Base-by-base conservation (phyloP, 2,329 filamentous ascomycete species). In the Neofusicoccum sp. region DNA sequence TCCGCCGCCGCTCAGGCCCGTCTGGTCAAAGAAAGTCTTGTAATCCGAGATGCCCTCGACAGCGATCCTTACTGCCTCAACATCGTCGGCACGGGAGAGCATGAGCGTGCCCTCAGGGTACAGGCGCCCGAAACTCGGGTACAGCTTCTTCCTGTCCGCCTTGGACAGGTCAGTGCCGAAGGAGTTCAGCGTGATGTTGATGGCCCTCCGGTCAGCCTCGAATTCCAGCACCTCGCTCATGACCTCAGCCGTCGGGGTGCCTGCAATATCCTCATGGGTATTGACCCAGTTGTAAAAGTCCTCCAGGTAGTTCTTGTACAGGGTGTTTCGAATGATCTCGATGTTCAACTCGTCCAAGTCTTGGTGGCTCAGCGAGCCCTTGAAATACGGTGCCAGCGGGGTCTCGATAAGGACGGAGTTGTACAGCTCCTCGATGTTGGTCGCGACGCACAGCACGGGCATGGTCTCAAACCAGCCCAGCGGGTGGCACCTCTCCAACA, bases 221-320 rank as follows among this genome's bases (percentile, higher is more conserved):
- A 99, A 99, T 73, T 96, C 90, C 51, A 99, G 82, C 56, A 97
- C 90, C 78, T 98, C 93, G 6, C 89, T 87, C 95, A 99, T 99
- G 73, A 97, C 87, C 70, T 96, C 92, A 44, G 91, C 84, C 0
- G 95, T 99, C 0, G 95, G 92, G 6, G 93, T 96, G 38, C 91
- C 90, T 38, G 84, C 83, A 78, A 98, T 89, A 43, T 96, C 93
- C 0, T 92, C 82, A 71, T 96, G 86, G 8, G 88, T 89, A 78
- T 93, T 96, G 77, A 98, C 89, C 75, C 97, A 99, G 66, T 89
- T 84, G 80, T 98, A 86, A 76, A 99, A 99, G 74, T 98, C 95
- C 75, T 99, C 95, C 6, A 99, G 85, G 74, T 99, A 99, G 82
- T 98, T 98, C 84, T 99, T 99, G 83, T 98, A 99, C 36, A 99